Evolutionary conservation across 2,329 filamentous ascomycete species (phyloP), one percentile per base, ranked within the genome.

Genomic region (Colletotrichum theobromicola): DNA sequence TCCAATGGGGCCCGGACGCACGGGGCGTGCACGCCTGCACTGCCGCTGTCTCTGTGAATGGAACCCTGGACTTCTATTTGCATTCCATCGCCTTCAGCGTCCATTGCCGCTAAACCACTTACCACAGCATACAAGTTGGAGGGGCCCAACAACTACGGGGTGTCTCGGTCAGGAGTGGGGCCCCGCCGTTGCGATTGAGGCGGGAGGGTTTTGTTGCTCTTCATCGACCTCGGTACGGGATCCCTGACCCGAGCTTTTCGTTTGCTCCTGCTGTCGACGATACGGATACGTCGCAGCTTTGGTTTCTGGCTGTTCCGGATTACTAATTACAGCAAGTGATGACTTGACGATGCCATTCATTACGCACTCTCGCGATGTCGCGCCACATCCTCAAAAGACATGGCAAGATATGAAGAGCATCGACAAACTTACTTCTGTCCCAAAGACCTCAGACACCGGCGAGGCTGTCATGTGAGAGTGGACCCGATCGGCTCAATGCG

Each of bases 391-490:
- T 35, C 35, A n/a, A 46, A 12, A 5, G 24, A 50, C n/a, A 50
- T 69, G 24, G 24, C 9, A 10, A 34, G 9, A 21, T 24, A 18
- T 32, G 16, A 32, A 5, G 28, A 28, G n/a, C n/a, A 65, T 53
- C 42, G 0, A 55, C 8, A 28, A 26, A n/a, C 46, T 18, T 12
- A 30, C 68, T 72, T 55, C 42, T 57, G 24, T 24, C 10, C 12
- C 63, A 28, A 37, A 42, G 30, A 26, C 53, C n/a, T 57, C 32
- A n/a, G 30, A 35, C 15, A 16, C 16, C 28, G 30, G 55, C 21
- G 13, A 13, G n/a, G 21, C 28, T 24, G 46, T 62, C 72, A 74
- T 74, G 67, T 67, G 68, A 67, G 55, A 72, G 72, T 74, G 72
- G 72, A 30, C 5, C 13, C 53, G 28, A 46, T 74, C 72, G 67